Evolutionary conservation across 768 basidiomycete genomes (phyloP).

Genomic region (Suillus subaureus): DNA sequence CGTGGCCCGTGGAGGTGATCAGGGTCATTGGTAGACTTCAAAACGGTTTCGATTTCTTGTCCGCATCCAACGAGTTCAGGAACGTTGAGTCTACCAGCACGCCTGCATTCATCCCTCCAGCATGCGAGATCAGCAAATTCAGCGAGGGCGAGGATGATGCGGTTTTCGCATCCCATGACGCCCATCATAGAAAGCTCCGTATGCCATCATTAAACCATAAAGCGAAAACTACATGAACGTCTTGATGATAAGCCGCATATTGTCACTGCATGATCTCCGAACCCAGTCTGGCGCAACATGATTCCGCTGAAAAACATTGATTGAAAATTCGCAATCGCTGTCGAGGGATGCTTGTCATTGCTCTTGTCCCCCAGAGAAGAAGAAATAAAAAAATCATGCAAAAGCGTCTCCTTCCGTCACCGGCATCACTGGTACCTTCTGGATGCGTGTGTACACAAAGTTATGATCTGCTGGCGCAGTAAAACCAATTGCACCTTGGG

Average conservation of each 20-base stretch:
- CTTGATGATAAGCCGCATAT: constrained; percentile 73
- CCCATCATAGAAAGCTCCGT: constrained; percentile 68
- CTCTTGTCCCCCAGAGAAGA: constrained; percentile 78
- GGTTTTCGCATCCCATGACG: constrained; percentile 88
- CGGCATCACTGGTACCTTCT: constrained; percentile 15
- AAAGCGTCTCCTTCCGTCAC: constrained; percentile 68
- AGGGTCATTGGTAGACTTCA: constrained; percentile 18
- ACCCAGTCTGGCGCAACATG: constrained; percentile 43
- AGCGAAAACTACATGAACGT: constrained; percentile 81
- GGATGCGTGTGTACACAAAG: constrained; percentile 29
- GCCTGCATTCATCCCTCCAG: constrained; percentile 59
- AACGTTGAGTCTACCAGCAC: constrained; percentile 53
- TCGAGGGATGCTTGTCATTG: constrained; percentile 68
- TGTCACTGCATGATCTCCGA: constrained; percentile 48
- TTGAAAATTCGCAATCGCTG: constrained; percentile 60
- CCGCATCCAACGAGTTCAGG: constrained; percentile 60
- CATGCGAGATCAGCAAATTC: constrained; percentile 64
- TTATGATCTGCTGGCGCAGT: constrained; percentile 27
- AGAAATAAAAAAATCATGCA: constrained; percentile 74
- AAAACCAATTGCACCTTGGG: constrained; percentile 20
- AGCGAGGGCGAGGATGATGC: constrained; percentile 76
- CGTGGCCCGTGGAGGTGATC: constrained; percentile 11
- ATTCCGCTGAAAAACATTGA: constrained; percentile 45
- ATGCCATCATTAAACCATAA: constrained; percentile 48
- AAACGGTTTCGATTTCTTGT: constrained; percentile 47